Evolutionary conservation across 345 rosid species (phyloP), one percentile per base, ranked within the genome.

Genomic region (Salix udensis): DNA sequence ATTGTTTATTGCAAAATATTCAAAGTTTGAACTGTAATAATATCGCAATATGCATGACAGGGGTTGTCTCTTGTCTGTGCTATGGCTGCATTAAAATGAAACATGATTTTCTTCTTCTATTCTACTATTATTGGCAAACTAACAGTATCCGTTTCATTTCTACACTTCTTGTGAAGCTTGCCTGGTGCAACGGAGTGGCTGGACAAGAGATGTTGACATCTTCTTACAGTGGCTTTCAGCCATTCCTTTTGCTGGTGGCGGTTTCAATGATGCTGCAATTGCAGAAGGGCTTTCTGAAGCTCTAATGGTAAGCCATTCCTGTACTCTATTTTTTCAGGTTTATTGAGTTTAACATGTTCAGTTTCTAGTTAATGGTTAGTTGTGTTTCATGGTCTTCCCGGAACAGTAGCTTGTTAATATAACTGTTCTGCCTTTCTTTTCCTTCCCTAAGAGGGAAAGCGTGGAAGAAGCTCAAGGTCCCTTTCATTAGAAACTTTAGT

Each of bases 281-380:
- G 99, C 99, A 2, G 98, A 96, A 87, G 98, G 99, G 74, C 97
- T 96, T 81, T 85, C 97, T 70, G 98, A 96, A 84, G 98, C 99
- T 68, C 77, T 93, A 73, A 96, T 96, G 99, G 98, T 93, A 81
- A 61, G 26, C 6, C 26, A 0, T 66, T 28, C 23, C 18, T 9
- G 21, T 36, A 18, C 36, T 65, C 10, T 19, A 6, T 66, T 66
- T 9, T 16, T 16, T 34, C 8, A 8, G 2, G 13, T 34, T 9
- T 66, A 18, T 36, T 4, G 36, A 8, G 24, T 66, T 66, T 66
- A 58, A 58, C 39, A 66, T 37, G 19, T 36, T 36, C 40, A 18
- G 46, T 34, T 19, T 37, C 40, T 12, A 31, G 44, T 66, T 19
- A 34, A 36, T 31, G 40, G 40, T 15, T 61, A 65, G 65, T 74